Evolutionary conservation across 1,284 basidiomycete species (phyloP).

Genomic region (Leccinum variabile): DNA sequence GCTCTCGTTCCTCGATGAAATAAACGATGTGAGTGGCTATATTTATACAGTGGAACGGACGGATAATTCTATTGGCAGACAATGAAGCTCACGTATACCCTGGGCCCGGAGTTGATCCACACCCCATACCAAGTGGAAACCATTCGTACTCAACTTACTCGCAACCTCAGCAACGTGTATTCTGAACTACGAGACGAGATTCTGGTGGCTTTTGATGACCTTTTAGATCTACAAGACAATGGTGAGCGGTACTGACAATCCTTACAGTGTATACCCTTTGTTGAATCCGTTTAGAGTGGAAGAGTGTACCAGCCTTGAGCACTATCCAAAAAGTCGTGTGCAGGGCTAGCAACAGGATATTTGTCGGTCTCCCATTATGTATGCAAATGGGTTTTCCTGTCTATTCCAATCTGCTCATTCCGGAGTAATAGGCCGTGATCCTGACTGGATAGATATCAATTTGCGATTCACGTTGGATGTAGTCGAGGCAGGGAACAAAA

Average conservation of each 20-base stretch:
- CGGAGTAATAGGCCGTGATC: conserved; percentile 37
- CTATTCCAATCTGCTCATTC: not conserved
- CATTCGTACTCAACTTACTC: conserved; percentile 33
- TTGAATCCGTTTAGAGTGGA: conserved; percentile 30
- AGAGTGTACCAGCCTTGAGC: conserved; percentile 17
- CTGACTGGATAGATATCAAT: conserved; percentile 38
- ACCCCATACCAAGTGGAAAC: conserved; percentile 32
- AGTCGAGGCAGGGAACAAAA: conserved; percentile 25
- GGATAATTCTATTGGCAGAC: conserved; percentile 7
- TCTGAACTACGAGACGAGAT: conserved; percentile 37
- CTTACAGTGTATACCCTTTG: not conserved
- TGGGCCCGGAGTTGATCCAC: conserved; percentile 27
- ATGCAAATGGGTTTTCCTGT: conserved; percentile 1
- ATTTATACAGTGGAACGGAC: not conserved
- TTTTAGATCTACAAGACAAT: conserved; percentile 14
- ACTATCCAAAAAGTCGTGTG: conserved; percentile 30
- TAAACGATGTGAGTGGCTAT: conserved; percentile 33
- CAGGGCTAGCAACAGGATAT: conserved; percentile 37
- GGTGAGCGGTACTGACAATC: conserved; percentile 13
- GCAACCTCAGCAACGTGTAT: conserved; percentile 29
- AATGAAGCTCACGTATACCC: conserved; percentile 27
- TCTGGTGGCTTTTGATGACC: conserved; percentile 28
- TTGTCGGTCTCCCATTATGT: conserved; percentile 43
- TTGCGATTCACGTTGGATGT: conserved; percentile 37
- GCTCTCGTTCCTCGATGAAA: conserved; percentile 38